A percentile compares a stretch with the other conserved stretches of the same genome.
Conservation (phyloP, 192 early-diverging fungal genomes). For the Glomus cerebriforme region DNA sequence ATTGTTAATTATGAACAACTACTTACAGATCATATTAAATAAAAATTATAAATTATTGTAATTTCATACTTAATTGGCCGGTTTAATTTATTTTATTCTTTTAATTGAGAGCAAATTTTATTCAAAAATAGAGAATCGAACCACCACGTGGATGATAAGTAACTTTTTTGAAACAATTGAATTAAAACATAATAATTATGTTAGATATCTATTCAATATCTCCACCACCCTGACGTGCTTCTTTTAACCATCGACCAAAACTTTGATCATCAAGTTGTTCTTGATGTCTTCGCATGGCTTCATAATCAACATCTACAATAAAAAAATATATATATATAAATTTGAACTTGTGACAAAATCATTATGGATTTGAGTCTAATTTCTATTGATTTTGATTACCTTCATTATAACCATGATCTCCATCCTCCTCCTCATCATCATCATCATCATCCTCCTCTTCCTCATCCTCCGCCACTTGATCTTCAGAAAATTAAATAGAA, state of each 20-base stretch:
- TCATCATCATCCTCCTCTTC: slow-evolving; percentile 40
- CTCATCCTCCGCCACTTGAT: slow-evolving; percentile 45
- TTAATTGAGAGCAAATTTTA: too few species aligned
- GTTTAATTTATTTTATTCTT: too few species aligned
- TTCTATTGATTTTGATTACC: neutral
- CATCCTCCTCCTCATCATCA: slow-evolving; percentile 38
- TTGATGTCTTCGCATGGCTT: slow-evolving; percentile 2
- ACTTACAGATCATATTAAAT: too few species aligned
- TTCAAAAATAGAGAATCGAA: too few species aligned
- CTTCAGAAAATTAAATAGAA: slow-evolving; percentile 31
- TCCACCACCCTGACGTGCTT: slow-evolving; percentile 10
- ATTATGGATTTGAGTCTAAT: neutral
- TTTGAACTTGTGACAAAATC: too few species aligned
- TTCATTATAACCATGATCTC: slow-evolving; percentile 35
- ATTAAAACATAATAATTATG: neutral
- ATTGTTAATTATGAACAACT: too few species aligned
- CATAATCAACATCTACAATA: slow-evolving; percentile 5
- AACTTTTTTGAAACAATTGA: too few species aligned
- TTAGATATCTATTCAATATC: neutral
- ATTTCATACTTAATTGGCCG: too few species aligned
- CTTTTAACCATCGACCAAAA: neutral
- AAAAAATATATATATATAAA: neutral
- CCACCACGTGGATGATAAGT: too few species aligned
- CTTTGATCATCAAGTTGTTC: slow-evolving; percentile 13
- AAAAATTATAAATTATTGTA: too few species aligned